These are phyloP conservation scores for Pseudonitzschia multiseries DNA, from an alignment of 108 stramenopile genomes.

Conservation along the genomic window DNA sequence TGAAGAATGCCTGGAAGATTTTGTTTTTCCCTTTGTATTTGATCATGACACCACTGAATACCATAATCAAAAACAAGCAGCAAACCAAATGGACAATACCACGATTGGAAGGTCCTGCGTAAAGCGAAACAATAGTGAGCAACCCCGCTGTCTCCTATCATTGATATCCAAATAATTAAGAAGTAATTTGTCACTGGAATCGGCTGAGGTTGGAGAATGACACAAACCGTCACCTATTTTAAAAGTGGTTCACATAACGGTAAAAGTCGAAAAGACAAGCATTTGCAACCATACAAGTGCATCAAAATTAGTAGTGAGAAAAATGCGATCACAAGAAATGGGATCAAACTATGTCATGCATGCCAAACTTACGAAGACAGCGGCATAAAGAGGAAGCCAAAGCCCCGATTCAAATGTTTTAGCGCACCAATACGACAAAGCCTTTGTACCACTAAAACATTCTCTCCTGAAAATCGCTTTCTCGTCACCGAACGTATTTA, in stretches of 20 bases:
- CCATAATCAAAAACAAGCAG: background rate
- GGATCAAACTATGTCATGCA: too few relatives aligned
- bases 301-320: too few relatives aligned
- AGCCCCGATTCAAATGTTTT: slow-evolving; percentile 9
- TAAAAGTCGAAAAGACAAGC: too few relatives aligned
- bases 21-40: background rate
- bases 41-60: background rate
- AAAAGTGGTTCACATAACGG: too few relatives aligned
- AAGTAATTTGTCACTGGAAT: background rate
- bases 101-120: background rate
- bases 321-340: too few relatives aligned
- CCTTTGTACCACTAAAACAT: slow-evolving; percentile 5
- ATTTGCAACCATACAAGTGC: too few relatives aligned
- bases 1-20: background rate
- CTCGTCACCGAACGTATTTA: slow-evolving; percentile 14
- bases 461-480: slow-evolving; percentile 12
- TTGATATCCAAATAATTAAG: background rate
- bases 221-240: background rate
- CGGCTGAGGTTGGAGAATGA: background rate
- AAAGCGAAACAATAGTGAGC: slow-evolving; percentile 1
- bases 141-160: background rate
- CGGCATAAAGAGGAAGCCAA: slow-evolving; percentile 17
- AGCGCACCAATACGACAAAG: slow-evolving; percentile 14
- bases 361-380: background rate
- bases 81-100: slow-evolving; percentile 6